These are phyloP conservation scores for Phallus indusiatus DNA, from an alignment of 768 basidiomycete species.

Conservation along the genomic window DNA sequence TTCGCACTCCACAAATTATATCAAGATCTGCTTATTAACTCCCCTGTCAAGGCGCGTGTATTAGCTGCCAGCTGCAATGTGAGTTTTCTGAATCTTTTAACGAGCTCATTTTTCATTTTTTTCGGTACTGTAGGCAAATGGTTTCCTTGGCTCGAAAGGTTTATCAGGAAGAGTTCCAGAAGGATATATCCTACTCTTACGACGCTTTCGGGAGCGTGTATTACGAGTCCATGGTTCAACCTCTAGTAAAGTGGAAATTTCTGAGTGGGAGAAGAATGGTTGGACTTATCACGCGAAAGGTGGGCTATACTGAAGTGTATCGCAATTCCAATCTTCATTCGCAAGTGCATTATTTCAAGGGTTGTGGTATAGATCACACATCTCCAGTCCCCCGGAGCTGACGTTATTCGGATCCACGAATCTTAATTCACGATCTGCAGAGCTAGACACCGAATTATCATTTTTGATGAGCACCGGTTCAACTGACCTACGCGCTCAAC, in stretches of 20 bases:
- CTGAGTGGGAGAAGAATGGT: conserved; percentile 78
- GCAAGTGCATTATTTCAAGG: conserved; percentile 34
- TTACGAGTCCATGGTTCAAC: conserved; percentile 10
- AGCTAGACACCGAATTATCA: conserved; percentile 87
- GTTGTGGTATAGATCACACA: conserved; percentile 69
- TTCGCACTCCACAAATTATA: conserved; percentile 82
- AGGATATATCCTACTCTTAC: conserved; percentile 83
- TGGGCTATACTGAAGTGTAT: conserved; percentile 21
- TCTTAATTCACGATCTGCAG: conserved; percentile 82
- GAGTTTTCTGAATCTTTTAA: not conserved
- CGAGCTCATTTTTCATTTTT: not conserved
- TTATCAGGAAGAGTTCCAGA: conserved; percentile 92
- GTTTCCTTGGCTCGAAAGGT: conserved; percentile 84
- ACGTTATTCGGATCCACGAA: conserved; percentile 95
- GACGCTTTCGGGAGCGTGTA: conserved; percentile 48
- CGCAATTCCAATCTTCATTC: not conserved
- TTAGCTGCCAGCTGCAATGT: conserved; percentile 86
- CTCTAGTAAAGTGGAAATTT: conserved; percentile 45
- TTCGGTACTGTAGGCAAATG: conserved; percentile 66
- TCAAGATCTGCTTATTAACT: conserved; percentile 55
- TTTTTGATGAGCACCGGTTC: conserved; percentile 60
- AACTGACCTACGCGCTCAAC: conserved; percentile 31
- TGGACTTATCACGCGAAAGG: conserved; percentile 99
- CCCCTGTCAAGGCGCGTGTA: conserved; percentile 54
- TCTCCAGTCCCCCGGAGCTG: conserved; percentile 43